Base-by-base conservation (phyloP, 768 basidiomycete genomes). In the Suillus lakei region DNA sequence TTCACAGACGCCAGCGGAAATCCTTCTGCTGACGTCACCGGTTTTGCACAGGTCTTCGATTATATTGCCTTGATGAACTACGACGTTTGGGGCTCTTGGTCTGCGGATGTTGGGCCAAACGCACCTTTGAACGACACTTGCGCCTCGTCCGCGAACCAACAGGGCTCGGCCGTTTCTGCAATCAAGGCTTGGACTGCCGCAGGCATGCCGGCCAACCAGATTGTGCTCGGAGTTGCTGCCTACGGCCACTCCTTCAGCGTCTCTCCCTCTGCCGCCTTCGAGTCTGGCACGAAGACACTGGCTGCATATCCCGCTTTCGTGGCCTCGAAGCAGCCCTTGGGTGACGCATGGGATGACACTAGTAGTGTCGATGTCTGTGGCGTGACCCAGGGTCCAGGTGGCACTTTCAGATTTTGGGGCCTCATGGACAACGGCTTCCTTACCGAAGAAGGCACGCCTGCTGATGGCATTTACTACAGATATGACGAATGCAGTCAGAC, bases 121-220 rank as follows among this genome's bases (percentile, higher is more conserved):
- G 86, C 96, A 1, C 95, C 96, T 2, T 79, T 97, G 34, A 81
- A 88, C 66, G 90, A 97, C 73, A 85, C 85, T 1, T 97, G 96
- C 74, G 85, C 87, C 1, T 79, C 86, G 51, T 69, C 83, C 0
- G 78, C 77, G 5, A 80, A 90, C 67, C 90, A 86, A 62, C 74
- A 77, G 23, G 93, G 94, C 5, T 96, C 93, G 60, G 95, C 91
- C 2, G 83, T 84, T 38, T 87, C 88, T 3, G 88, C 91, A 13
- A 84, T 98, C 58, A 74, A 80, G 7, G 84, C 85, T 0, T 98
- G 96, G 96, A 85, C 80, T 3, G 71, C 74, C 1, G 94, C 95
- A 50, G 92, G 93, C 6, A 89, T 97, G 72, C 92, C 94, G 1
- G 74, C 78, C 23, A 7, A 67, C 64, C 74, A 90, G 79, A 91